Base-by-base conservation (phyloP, 2,329 filamentous ascomycete genomes). In the Fusarium sp. region DNA sequence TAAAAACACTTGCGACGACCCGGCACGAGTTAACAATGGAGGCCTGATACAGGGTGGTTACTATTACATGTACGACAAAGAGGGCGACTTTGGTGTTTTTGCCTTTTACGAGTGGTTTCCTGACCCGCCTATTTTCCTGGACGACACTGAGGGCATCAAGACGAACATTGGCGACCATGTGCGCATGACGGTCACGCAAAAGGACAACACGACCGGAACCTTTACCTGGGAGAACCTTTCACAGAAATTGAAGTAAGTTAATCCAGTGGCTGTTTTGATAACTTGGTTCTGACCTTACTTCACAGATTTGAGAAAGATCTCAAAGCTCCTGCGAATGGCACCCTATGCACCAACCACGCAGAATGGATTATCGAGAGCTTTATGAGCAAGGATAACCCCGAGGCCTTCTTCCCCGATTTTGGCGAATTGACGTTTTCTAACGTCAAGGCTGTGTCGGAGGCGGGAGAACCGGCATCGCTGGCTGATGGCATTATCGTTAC, bases 51-150 rank as follows among this genome's bases (percentile, higher is more conserved):
- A 62, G 7, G 59, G 54, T 19, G 59, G 59, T 0, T 62, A 58
- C 24, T 62, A 58, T 17, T 58, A 62, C 19, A 3, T 58, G 6
- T 58, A 58, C 19, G 39, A 62, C 17, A 50, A 50, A 5, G 46
- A 62, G 14, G 59, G 59, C 0, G 59, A 62, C 14, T 62, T 49
- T 39, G 54, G 59, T 24, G 59, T 62, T 14, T 62, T 53, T 58
- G 54, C 54, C 2, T 62, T 58, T 9, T 62, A 62, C 17, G 59
- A 62, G 31, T 62, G 59, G 59, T 62, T 40, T 15, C 59, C 59
- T 1, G 39, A 58, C 21, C 47, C 54, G 1, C 54, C 28, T 55
- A 1, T 38, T 43, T 19, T 58, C 53, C n/a, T 31, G 28, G 28
- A 31, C 28, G 28, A 31, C 36, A 58, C 34, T 1, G 17, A 58